A percentile compares a stretch with the other conserved stretches of the same genome.
Evolutionary conservation across 2,329 filamentous ascomycete species (phyloP).

Genomic region (Diaporthe aspalathi): DNA sequence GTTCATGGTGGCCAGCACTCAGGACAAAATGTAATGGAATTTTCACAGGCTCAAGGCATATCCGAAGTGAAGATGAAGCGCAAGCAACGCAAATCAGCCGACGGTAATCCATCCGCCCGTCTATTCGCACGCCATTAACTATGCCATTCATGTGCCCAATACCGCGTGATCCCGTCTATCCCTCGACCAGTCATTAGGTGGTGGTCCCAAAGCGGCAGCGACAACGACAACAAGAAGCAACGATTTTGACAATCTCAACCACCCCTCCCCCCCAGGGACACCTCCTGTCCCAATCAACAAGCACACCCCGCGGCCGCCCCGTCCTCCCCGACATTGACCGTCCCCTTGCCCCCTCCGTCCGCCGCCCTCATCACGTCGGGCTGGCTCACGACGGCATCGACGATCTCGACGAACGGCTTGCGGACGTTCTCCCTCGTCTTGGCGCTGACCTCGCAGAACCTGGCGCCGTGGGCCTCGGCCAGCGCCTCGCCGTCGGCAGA

Average conservation of each 20-base stretch:
- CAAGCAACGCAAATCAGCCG: background rate
- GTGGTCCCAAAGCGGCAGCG: background rate
- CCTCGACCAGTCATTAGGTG: constrained; percentile 26
- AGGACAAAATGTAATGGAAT: background rate
- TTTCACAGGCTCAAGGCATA: background rate
- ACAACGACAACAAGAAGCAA: no score
- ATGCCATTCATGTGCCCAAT: constrained; percentile 46
- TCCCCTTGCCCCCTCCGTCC: constrained; percentile 42
- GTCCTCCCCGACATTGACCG: constrained; percentile 46
- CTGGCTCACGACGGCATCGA: constrained; percentile 60
- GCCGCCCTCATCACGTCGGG: constrained; percentile 54
- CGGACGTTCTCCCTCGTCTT: constrained; percentile 65
- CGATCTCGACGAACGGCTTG: constrained; percentile 63
- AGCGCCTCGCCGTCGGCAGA: constrained; percentile 60
- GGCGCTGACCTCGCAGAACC: constrained; percentile 66
- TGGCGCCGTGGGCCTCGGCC: constrained; percentile 57
- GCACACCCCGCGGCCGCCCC: constrained; percentile 39
- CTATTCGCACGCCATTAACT: constrained; percentile 38
- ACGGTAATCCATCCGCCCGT: constrained; percentile 17
- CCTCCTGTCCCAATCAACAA: constrained; percentile 42
- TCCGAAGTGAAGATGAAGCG: constrained; percentile 6
- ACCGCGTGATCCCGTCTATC: constrained; percentile 12
- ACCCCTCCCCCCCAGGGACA: no score
- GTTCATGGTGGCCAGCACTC: constrained; percentile 6
- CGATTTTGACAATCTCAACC: background rate